A percentile compares a stretch with the other conserved stretches of the same genome.
Evolutionary conservation across 805 yeast species (phyloP).

Genomic region (Saturnispora gosingensis): DNA sequence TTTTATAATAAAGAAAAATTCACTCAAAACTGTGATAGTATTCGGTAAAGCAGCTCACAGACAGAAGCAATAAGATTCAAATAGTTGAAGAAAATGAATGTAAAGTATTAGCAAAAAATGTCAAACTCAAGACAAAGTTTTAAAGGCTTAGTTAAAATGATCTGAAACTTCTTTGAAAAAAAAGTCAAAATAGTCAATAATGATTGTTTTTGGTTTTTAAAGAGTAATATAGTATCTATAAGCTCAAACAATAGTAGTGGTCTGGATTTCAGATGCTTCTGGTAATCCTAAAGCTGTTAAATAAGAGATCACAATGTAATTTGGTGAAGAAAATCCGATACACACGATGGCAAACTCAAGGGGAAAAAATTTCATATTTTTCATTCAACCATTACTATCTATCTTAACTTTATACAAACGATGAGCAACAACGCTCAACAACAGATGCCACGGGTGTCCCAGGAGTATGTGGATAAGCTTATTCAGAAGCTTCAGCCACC

Average conservation of each 20-base stretch:
- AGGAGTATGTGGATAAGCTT: conserved; percentile 22
- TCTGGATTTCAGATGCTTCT: background rate
- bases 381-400: background rate
- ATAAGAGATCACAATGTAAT: background rate
- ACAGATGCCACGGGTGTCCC: conserved; percentile 15
- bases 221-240: background rate
- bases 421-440: conserved; percentile 8
- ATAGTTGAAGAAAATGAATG: background rate
- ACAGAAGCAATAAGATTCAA: background rate
- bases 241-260: background rate
- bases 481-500: conserved; percentile 26
- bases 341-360: background rate
- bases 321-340: background rate
- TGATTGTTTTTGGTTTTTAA: background rate
- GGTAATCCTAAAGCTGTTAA: background rate
- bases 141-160: background rate
- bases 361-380: background rate
- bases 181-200: background rate
- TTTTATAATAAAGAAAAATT: background rate
- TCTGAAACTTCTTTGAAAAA: background rate
- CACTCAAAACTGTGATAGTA: background rate
- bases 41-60: background rate
- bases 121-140: background rate
- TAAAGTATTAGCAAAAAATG: background rate
- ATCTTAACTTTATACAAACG: background rate